phyloP scores from a whole-genome alignment of 1,139 yeast genomes.

The Scheffersomyces illinoinensis region DNA sequence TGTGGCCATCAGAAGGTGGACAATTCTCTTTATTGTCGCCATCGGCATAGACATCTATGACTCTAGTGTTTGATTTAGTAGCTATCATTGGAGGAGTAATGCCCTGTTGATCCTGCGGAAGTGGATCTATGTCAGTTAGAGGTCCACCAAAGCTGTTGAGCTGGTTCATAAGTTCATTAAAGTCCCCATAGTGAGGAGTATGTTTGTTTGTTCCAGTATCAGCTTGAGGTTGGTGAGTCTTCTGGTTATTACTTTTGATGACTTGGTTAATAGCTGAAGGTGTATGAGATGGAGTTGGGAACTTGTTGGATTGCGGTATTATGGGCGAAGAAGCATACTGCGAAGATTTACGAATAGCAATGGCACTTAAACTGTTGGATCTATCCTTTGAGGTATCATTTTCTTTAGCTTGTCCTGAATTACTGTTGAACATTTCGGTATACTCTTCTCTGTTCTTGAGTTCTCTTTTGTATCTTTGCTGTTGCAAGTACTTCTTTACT shows the following conservation, averaged over 20 bases:
- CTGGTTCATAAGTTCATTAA: constrained; percentile 50
- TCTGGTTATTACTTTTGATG: constrained; percentile 26
- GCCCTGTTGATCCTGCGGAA: constrained; percentile 36
- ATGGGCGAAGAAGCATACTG: constrained; percentile 27
- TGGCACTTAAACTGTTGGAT: constrained; percentile 16
- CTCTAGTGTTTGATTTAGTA: constrained; percentile 47
- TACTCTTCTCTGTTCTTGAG: constrained; percentile 28
- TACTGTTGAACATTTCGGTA: not conserved
- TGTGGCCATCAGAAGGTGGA: constrained; percentile 29
- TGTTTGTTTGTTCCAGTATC: constrained; percentile 9
- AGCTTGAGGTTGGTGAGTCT: constrained; percentile 8
- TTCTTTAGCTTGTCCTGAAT: not conserved
- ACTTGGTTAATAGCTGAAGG: constrained; percentile 48
- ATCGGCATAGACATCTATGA: constrained; percentile 40
- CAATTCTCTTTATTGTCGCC: constrained; percentile 46
- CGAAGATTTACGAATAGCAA: constrained; percentile 19
- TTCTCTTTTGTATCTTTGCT: constrained; percentile 43
- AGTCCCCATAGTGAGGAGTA: constrained; percentile 40
- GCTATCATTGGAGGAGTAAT: constrained; percentile 53
- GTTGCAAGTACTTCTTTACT: constrained; percentile 49
- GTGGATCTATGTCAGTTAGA: constrained; percentile 54
- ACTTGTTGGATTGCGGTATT: constrained; percentile 26
- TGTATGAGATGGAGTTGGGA: constrained; percentile 45
- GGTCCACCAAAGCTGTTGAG: constrained; percentile 53
- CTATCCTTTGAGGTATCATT: constrained; percentile 8